Base-by-base conservation (phyloP, 2,329 filamentous ascomycete species). In the Coniochaeta prunicola region DNA sequence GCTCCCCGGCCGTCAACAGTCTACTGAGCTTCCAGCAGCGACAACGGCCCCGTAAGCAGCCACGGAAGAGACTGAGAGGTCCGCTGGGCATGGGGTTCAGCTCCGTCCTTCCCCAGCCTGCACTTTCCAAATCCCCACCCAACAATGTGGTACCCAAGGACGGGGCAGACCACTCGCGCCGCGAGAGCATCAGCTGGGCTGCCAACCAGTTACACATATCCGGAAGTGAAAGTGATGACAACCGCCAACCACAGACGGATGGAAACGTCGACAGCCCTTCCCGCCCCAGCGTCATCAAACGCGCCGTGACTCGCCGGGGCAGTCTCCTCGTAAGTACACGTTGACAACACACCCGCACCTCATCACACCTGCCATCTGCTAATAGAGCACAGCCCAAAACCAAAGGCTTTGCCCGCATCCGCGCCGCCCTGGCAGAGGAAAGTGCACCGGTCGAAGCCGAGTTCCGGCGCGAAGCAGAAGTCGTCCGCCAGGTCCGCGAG, bases 401-500 rank as follows among this genome's bases (percentile, higher is more conserved):
- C 0, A 96, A 96, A 75, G 92, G 89, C 0, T 99, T 99, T 72
- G 92, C 92, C 5, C 88, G 94, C 12, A 96, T 99, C 64, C 86
- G 90, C 61, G 94, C 93, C 9, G 92, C 92, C 3, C 80, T 99
- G 0, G 81, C 90, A 59, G 94, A 99, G 74, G 94, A 99, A 75
- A 83, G 85, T 17, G 86, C 92, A 0, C 94, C 94, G 0, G 80
- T 96, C 10, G 94, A 99, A 66, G 88, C 89, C 45, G 94, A 99
- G 72, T 86, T 91, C 59, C 87, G 90, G 57, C 88, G 92, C 40
- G 94, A 99, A 77, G 92, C 93, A 38, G 93, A 97, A 73, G 94
- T 97, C 5, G 91, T 99, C 62, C 90, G 91, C 56, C 94, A 97
- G 73, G 92, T 97, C 30, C 89, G 92, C 45, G 94, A 97, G 71